Base-by-base conservation (phyloP, 352 stramenopile species). In the Phytophthora capsici region DNA sequence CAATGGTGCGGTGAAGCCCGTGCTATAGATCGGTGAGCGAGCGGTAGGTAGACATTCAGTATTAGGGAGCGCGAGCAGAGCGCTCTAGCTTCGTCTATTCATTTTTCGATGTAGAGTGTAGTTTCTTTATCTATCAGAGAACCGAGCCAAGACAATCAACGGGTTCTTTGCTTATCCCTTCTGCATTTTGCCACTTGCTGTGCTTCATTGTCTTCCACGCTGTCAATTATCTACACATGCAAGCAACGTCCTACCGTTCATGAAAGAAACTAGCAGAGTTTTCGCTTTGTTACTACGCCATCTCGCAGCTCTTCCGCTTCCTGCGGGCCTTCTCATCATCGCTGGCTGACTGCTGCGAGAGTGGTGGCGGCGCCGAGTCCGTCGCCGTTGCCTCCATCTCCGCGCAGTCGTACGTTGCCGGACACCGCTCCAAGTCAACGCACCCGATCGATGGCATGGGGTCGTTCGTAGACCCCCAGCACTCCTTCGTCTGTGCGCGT, bases 391-490 rank as follows among this genome's bases (percentile, higher is more conserved):
- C 58, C 53, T 76, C 63, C 62, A 49, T 61, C 19, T 73, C 57
- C 50, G 56, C 38, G 37, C 59, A 67, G 28, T 71, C 40, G 45
- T 64, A 63, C 20, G 55, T 41, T 53, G 50, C 59, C 36, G 69
- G 46, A 17, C 79, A 88, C 26, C 66, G 66, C 20, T 83, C 80
- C 30, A 90, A 54, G 46, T 90, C 81, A 20, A 88, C 77, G 43
- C 78, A 88, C 5, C 78, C 79, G 44, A 90, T 85, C 19, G 76
- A 88, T 38, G 81, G 75, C 76, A 90, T 86, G 23, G 81, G 78
- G 52, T 90, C 75, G 26, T 68, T 76, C 7, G 66, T 25, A 10
- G 61, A 74, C n/a, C 75, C 81, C 43, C 64, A 68, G 44, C 64
- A 77, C 38, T 78, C 67, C 38, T 48, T 48, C 10, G 71, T 75